Percentiles rank a stretch among this genome's conserved stretches.
Evolutionary conservation across 768 basidiomycete species (phyloP).

Genomic region (Trichaptum fuscoviolaceum): DNA sequence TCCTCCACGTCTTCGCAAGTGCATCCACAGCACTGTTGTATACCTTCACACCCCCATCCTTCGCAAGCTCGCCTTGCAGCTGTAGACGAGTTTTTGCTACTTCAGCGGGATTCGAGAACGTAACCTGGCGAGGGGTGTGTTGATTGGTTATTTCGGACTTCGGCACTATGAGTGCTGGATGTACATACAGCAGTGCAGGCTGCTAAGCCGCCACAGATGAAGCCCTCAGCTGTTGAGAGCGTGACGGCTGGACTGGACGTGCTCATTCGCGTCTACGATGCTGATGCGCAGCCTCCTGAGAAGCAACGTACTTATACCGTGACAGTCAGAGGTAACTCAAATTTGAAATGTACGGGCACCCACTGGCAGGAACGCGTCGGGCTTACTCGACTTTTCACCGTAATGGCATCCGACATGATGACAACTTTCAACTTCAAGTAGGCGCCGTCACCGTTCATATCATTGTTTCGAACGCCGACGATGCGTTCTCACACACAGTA

Average conservation of each 20-base stretch:
- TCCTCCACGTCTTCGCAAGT: conserved; percentile 76
- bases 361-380: too few relatives aligned
- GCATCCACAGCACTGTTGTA: conserved; percentile 91
- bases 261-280: conserved; percentile 4
- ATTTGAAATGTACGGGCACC: too few relatives aligned
- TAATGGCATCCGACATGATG: too few relatives aligned
- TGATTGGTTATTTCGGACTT: conserved; percentile 13
- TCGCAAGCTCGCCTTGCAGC: conserved; percentile 91
- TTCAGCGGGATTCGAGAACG: conserved; percentile 73
- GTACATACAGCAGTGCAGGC: conserved; percentile 80
- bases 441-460: too few relatives aligned
- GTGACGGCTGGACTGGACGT: conserved; percentile 18
- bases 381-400: too few relatives aligned
- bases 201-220: conserved; percentile 85
- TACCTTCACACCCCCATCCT: conserved; percentile 61
- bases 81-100: conserved; percentile 95
- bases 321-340: too few relatives aligned
- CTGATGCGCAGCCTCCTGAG: neutral
- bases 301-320: too few relatives aligned
- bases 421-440: too few relatives aligned
- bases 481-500: neutral
- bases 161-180: conserved; percentile 1
- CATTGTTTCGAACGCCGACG: too few relatives aligned
- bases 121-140: conserved; percentile 46
- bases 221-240: conserved; percentile 72